Evolutionary conservation across 495 filamentous ascomycete species (phyloP), one percentile per base, ranked within the genome.

Genomic region (Xylaria acuta): DNA sequence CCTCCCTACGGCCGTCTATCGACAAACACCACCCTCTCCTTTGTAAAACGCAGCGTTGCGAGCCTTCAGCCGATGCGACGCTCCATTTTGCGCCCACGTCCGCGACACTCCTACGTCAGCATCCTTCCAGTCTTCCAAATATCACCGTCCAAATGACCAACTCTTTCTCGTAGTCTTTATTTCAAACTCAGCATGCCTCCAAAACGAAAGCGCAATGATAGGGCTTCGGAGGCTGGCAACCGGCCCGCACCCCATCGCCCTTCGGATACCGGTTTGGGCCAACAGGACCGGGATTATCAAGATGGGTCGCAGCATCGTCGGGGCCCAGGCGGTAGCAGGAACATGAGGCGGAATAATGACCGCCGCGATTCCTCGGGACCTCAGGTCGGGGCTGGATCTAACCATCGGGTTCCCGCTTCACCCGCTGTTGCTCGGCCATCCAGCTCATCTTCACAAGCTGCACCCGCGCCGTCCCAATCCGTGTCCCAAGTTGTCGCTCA

Each of bases 241-340:
- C 81, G 87, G 67, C 85, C 86, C 14, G 81, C 87, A 32, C 87
- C 87, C 38, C 84, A 89, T 80, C 83, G 86, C 6, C 87, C 87
- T 53, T 79, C 78, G 40, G 82, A 87, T 72, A 84, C 82, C 5
- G 67, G 77, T 14, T 68, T 89, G 30, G 85, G 80, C 30, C 86
- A 87, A 67, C 84, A 87, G 70, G 86, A 89, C 16, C 72, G 84
- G 76, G 82, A 82, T 68, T 84, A 81, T 67, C 73, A 76, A 59
- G 83, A 86, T 69, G 76, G 74, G 16, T 72, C 72, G 0, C 63
- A 74, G 27, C 75, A 79, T 60, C 76, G 81, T 12, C 76, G 81
- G 58, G 73, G 80, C 40, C 78, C 84, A 40, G 75, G 81, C 41
- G 80, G 82, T 5, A 79, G 82, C 9, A 78, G 82, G 43, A 84